Evolutionary conservation across 106 monocot genomes (phyloP).

Genomic region (Xerophyta viscosa): DNA sequence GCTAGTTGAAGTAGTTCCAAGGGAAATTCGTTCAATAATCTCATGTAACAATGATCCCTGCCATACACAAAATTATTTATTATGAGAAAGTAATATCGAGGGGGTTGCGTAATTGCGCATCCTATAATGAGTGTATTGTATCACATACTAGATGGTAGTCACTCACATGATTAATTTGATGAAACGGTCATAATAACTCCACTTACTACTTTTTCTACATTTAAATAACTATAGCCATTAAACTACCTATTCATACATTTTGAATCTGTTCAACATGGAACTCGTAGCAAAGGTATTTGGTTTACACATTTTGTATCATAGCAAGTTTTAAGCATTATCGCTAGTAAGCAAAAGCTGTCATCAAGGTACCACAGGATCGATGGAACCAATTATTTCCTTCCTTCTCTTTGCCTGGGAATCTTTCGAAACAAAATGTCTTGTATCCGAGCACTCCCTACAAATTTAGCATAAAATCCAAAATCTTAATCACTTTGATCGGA

Average conservation of each 20-base stretch:
- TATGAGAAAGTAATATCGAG: too few relatives aligned
- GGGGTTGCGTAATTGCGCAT: too few relatives aligned
- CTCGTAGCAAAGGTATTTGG: too few relatives aligned
- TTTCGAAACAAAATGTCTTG: background rate
- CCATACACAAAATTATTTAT: slow-evolving; percentile 10
- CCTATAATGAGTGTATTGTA: too few relatives aligned
- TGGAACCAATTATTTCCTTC: slow-evolving; percentile 15
- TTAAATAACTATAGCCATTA: background rate
- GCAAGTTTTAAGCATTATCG: background rate
- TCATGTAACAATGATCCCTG: slow-evolving; percentile 70
- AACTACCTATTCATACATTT: background rate
- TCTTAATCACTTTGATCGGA: background rate
- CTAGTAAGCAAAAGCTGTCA: too few relatives aligned
- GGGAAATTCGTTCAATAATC: slow-evolving; percentile 29
- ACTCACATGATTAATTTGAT: too few relatives aligned
- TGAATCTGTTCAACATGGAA: too few relatives aligned
- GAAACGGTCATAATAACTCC: too few relatives aligned
- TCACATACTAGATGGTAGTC: too few relatives aligned
- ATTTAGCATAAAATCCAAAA: background rate
- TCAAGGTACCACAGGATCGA: slow-evolving; percentile 46
- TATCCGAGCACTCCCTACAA: slow-evolving; percentile 20
- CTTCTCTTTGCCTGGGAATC: slow-evolving; percentile 8
- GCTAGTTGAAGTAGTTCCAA: slow-evolving; percentile 18
- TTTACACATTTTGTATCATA: background rate
- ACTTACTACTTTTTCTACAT: background rate